phyloP scores from a whole-genome alignment of 2,329 filamentous ascomycete species.

The Lachnellula occidentalis region DNA sequence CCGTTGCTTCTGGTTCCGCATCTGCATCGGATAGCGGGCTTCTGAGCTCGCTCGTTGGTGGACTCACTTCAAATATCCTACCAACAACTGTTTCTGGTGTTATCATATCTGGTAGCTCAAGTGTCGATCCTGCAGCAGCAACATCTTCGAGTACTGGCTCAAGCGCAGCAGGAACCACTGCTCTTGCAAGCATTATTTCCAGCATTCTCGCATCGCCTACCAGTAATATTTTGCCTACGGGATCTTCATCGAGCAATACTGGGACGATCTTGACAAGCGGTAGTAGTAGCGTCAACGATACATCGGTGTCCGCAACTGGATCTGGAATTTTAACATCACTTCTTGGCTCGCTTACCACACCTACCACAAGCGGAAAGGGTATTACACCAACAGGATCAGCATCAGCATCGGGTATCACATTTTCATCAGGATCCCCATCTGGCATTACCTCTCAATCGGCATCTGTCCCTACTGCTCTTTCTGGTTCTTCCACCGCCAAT shows the following conservation, averaged over 20 bases:
- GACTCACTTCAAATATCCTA: not conserved
- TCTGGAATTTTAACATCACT: not conserved
- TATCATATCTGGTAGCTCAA: conserved; percentile 1
- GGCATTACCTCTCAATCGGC: not conserved
- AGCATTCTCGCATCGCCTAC: conserved; percentile 7
- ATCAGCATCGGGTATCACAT: not conserved
- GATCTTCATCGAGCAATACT: not conserved
- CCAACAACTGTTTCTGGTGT: not conserved
- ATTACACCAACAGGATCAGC: not conserved
- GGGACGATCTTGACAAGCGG: not conserved
- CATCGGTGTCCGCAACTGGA: not conserved
- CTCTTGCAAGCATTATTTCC: conserved; percentile 10
- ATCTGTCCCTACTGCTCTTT: not conserved
- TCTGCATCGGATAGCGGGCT: not conserved
- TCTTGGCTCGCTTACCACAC: not conserved
- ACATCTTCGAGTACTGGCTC: not conserved
- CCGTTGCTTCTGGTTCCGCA: conserved; percentile 3
- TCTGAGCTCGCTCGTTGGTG: not conserved
- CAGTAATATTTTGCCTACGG: not conserved
- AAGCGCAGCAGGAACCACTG: not conserved
- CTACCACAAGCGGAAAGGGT: not conserved
- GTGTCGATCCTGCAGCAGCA: not conserved
- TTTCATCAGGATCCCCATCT: not conserved
- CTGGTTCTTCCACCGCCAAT: no score
- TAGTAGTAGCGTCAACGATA: not conserved